phyloP scores from a whole-genome alignment of 768 basidiomycete genomes.

The Hericium coralloides region DNA sequence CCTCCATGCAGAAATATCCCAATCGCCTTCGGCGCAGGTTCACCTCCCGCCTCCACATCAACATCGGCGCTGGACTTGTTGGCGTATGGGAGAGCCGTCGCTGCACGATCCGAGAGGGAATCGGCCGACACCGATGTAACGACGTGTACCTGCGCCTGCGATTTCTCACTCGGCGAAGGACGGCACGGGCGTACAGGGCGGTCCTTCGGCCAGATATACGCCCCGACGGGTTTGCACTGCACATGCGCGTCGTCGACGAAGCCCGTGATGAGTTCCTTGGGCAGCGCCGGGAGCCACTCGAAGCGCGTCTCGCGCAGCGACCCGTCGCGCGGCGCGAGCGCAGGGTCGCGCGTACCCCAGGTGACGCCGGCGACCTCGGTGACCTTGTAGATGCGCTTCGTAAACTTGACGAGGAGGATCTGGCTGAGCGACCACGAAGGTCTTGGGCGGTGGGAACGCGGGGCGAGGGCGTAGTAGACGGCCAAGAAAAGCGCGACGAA shows the following conservation, averaged over 20 bases:
- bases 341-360: conserved; percentile 40
- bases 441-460: conserved; percentile 36
- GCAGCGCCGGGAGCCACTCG: conserved; percentile 38
- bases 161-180: background rate
- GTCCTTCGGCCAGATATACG: conserved; percentile 39
- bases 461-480: conserved; percentile 34
- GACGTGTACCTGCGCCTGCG: too few species aligned
- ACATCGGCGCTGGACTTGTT: background rate
- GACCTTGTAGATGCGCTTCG: conserved; percentile 41
- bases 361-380: conserved; percentile 52
- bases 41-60: too few species aligned
- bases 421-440: conserved; percentile 41
- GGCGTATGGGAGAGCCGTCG: too few species aligned
- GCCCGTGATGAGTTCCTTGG: conserved; percentile 26
- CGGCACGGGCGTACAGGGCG: conserved; percentile 13
- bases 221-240: conserved; percentile 35
- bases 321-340: conserved; percentile 22
- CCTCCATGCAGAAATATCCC: too few species aligned
- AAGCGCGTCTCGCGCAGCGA: conserved; percentile 38
- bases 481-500: conserved; percentile 38
- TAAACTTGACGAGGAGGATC: conserved; percentile 43
- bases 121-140: too few species aligned
- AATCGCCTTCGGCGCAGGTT: too few species aligned
- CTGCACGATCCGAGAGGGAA: too few species aligned
- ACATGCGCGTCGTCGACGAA: conserved; percentile 31